These are phyloP conservation scores for Mycena olivaceomarginata DNA, from an alignment of 768 basidiomycete genomes.

Conservation along the genomic window DNA sequence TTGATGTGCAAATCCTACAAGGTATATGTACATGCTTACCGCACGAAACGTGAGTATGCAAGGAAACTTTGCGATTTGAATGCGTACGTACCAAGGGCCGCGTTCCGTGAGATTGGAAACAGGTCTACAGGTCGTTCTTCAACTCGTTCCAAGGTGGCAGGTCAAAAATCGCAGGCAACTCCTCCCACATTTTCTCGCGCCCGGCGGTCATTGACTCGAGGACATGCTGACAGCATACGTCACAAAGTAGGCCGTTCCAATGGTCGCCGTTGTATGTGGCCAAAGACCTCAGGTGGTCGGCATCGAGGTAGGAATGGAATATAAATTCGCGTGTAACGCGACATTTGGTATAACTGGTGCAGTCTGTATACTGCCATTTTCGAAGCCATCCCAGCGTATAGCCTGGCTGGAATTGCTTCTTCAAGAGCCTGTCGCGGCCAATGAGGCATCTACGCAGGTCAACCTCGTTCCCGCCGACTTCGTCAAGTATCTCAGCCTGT, in stretches of 20 bases:
- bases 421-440: background rate
- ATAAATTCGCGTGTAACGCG: too few species aligned
- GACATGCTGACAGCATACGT: background rate
- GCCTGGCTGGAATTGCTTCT: background rate
- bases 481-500: background rate
- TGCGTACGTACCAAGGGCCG: too few species aligned
- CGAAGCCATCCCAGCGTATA: background rate
- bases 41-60: too few species aligned
- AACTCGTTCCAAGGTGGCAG: background rate
- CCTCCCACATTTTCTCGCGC: background rate
- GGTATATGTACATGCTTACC: too few species aligned
- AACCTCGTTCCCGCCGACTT: too few species aligned
- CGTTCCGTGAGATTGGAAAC: background rate
- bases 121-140: background rate
- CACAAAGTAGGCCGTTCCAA: too few species aligned
- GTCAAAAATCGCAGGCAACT: background rate
- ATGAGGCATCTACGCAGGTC: background rate
- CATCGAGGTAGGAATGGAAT: too few species aligned
- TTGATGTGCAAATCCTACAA: too few species aligned
- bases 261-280: too few species aligned
- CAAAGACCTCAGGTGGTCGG: too few species aligned
- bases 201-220: background rate
- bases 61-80: too few species aligned
- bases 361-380: background rate
- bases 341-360: too few species aligned